Conservation (phyloP, 805 yeast species). For the Metschnikowia rubicola region DNA sequence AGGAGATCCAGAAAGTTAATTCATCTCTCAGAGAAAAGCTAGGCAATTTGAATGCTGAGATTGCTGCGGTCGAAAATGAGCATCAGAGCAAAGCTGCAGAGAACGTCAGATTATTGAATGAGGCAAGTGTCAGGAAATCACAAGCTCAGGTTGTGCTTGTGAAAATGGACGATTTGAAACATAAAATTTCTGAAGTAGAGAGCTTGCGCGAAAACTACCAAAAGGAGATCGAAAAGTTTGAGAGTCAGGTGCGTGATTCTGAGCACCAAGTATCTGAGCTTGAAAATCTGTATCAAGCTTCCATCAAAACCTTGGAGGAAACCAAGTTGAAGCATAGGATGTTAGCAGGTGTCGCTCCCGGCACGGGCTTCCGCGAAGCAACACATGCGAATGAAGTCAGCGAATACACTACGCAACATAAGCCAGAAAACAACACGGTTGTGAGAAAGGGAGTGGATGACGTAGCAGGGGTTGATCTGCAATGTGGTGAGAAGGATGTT, state of each 20-base stretch:
- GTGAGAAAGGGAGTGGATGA: no score
- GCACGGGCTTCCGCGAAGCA: slow-evolving; percentile 7
- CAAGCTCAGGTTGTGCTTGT: slow-evolving; percentile 66
- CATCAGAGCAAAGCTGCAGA: slow-evolving; percentile 51
- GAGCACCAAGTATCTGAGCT: slow-evolving; percentile 8
- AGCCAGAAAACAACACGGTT: no score
- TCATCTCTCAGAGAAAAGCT: slow-evolving; percentile 64
- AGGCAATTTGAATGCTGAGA: slow-evolving; percentile 63
- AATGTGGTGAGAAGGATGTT: no score
- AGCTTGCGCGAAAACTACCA: slow-evolving; percentile 21
- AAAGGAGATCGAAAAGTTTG: slow-evolving; percentile 20
- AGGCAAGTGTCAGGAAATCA: slow-evolving; percentile 61
- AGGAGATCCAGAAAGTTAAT: slow-evolving; percentile 67
- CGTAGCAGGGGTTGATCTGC: no score
- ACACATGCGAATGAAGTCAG: not conserved
- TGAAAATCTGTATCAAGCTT: slow-evolving; percentile 5
- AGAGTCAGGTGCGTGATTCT: slow-evolving; percentile 15
- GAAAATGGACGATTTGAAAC: slow-evolving; percentile 39
- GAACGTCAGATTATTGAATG: slow-evolving; percentile 57
- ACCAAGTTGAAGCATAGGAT: slow-evolving; percentile 8
- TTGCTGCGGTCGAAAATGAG: slow-evolving; percentile 54
- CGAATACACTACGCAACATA: no score
- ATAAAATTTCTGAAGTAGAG: slow-evolving; percentile 26
- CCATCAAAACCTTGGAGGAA: slow-evolving; percentile 1
- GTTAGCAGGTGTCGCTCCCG: slow-evolving; percentile 9